These are phyloP conservation scores for Buddleja alternifolia DNA, from an alignment of 257 asterid species.

Conservation along the genomic window DNA sequence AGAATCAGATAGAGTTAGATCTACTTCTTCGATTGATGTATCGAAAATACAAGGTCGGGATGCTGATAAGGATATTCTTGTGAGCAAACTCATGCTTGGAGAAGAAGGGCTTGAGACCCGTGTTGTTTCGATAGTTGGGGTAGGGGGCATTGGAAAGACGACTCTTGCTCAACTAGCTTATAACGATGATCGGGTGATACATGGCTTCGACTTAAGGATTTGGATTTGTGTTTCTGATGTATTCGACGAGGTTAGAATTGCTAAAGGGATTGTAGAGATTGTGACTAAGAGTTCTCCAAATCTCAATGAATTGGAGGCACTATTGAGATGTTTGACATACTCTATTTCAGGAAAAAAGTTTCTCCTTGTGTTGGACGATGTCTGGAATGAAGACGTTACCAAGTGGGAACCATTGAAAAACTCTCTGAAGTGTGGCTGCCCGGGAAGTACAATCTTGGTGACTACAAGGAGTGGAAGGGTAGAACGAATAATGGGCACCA, in stretches of 20 bases:
- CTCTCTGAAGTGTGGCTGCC: neutral
- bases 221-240: conserved; percentile 42
- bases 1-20: conserved; percentile 11
- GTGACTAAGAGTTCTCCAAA: neutral
- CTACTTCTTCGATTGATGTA: conserved; percentile 28
- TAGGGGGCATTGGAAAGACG: conserved; percentile 44
- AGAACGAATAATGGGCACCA: conserved; percentile 30
- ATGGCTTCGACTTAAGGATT: conserved; percentile 16
- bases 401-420: neutral
- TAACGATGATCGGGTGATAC: neutral
- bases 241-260: neutral
- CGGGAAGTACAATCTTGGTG: neutral
- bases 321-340: neutral
- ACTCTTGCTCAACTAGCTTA: conserved; percentile 37
- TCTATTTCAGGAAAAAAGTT: neutral
- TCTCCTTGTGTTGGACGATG: neutral
- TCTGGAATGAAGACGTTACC: neutral
- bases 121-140: conserved; percentile 39
- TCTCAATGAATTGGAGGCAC: neutral
- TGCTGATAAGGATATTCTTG: conserved; percentile 23
- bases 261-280: too few relatives aligned
- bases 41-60: conserved; percentile 32
- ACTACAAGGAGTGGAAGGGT: conserved; percentile 37
- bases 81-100: conserved; percentile 13
- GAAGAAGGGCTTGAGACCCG: neutral